A percentile compares a stretch with the other conserved stretches of the same genome.
phyloP scores from a whole-genome alignment of 805 yeast species.

The Kodamaea neixiangensis region DNA sequence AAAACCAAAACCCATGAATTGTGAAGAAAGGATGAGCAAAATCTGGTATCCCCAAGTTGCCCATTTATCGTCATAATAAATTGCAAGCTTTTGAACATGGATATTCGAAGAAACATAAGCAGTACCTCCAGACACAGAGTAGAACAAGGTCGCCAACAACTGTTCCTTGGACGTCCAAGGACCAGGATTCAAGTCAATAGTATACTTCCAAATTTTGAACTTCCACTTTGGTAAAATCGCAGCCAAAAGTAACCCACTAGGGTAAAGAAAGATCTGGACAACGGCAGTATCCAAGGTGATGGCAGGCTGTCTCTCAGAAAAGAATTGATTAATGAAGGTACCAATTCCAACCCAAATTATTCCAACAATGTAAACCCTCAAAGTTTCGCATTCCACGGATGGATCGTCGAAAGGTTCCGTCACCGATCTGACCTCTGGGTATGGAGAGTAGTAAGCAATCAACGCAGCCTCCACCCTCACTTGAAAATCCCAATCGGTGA shows the following conservation, averaged over 20 bases:
- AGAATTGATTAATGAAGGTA: constrained; percentile 56
- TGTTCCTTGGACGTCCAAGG: constrained; percentile 69
- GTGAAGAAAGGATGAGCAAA: constrained; percentile 23
- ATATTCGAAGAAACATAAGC: constrained; percentile 19
- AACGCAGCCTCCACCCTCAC: constrained; percentile 39
- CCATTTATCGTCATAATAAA: constrained; percentile 28
- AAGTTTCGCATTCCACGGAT: constrained; percentile 49
- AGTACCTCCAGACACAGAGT: constrained; percentile 33
- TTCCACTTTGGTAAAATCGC: constrained; percentile 39
- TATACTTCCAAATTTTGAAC: constrained; percentile 31
- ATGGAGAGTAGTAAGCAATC: constrained; percentile 42
- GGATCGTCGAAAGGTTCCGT: constrained; percentile 56
- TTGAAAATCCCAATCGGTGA: constrained; percentile 37
- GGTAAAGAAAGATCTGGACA: constrained; percentile 48
- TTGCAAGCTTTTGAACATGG: constrained; percentile 15
- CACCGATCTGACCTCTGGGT: constrained; percentile 39
- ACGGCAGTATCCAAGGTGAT: constrained; percentile 46
- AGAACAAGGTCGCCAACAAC: constrained; percentile 56
- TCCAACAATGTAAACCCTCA: constrained; percentile 56
- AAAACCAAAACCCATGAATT: constrained; percentile 33
- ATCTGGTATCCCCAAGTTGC: constrained; percentile 29
- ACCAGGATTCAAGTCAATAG: constrained; percentile 55
- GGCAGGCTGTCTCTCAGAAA: constrained; percentile 53
- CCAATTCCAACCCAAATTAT: constrained; percentile 53
- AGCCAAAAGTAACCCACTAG: constrained; percentile 41